A percentile compares a stretch with the other conserved stretches of the same genome.
These are phyloP conservation scores for Eucalyptus regnans DNA, from an alignment of 345 rosid genomes.

Conservation along the genomic window DNA sequence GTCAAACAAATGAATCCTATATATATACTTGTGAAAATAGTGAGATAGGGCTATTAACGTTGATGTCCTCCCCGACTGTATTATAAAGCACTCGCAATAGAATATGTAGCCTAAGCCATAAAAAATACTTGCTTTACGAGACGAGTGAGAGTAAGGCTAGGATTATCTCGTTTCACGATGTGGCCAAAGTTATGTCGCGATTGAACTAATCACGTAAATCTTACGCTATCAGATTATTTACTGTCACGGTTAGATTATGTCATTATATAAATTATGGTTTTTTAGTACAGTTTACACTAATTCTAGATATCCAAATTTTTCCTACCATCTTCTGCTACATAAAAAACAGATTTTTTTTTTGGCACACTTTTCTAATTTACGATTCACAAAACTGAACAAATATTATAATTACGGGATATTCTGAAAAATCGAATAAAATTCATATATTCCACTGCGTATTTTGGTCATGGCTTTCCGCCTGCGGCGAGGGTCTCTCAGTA, in stretches of 20 bases:
- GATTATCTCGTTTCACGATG: fast-evolving
- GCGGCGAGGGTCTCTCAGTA: neutral
- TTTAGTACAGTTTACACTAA: neutral
- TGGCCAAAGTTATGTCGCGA: fast-evolving
- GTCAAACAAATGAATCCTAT: neutral
- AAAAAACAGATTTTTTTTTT: neutral
- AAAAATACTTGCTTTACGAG: neutral
- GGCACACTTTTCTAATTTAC: neutral
- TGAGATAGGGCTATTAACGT: neutral
- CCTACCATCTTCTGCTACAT: neutral
- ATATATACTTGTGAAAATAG: neutral
- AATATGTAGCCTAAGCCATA: neutral
- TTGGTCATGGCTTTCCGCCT: neutral
- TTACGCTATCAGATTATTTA: fast-evolving
- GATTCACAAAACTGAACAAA: neutral
- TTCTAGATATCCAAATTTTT: neutral
- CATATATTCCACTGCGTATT: neutral
- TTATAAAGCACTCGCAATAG: too few species aligned
- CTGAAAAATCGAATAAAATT: neutral
- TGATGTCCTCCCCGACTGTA: neutral
- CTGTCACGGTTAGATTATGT: fast-evolving
- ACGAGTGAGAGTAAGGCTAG: neutral
- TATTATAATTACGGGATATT: neutral
- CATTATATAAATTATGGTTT: fast-evolving
- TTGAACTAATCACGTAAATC: neutral